phyloP scores from a whole-genome alignment of 2,329 filamentous ascomycete genomes.

The Cladophialophora psammophila region DNA sequence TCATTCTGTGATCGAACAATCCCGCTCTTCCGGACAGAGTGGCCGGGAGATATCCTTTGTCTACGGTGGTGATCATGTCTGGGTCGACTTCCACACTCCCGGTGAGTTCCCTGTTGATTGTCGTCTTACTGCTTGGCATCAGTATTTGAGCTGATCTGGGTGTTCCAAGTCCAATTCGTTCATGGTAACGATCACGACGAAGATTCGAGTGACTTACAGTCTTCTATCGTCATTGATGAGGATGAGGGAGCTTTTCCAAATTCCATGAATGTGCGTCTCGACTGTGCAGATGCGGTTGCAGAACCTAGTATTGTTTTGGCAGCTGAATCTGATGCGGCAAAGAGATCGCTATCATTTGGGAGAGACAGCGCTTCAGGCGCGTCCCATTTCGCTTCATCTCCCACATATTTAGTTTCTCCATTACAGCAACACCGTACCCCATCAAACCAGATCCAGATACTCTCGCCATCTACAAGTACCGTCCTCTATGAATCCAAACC shows the following conservation, averaged over 20 bases:
- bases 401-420: neutral
- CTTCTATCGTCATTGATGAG: neutral
- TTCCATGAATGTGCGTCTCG: neutral
- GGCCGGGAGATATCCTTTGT: constrained; percentile 6
- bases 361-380: neutral
- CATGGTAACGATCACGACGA: neutral
- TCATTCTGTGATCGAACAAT: constrained; percentile 5
- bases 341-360: constrained; percentile 1
- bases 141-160: neutral
- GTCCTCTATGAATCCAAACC: constrained; percentile 6
- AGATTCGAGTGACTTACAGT: neutral
- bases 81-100: constrained; percentile 6
- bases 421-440: neutral
- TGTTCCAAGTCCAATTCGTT: neutral
- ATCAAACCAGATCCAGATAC: constrained; percentile 3
- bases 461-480: constrained; percentile 7
- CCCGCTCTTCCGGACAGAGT: constrained; percentile 6
- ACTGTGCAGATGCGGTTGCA: neutral
- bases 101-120: neutral
- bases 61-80: constrained; percentile 8
- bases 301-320: neutral
- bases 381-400: neutral
- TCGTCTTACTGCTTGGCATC: neutral
- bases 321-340: neutral
- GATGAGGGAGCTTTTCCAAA: neutral